Conservation (phyloP, 73 alveolate species). For the Diophrys sp. region DNA sequence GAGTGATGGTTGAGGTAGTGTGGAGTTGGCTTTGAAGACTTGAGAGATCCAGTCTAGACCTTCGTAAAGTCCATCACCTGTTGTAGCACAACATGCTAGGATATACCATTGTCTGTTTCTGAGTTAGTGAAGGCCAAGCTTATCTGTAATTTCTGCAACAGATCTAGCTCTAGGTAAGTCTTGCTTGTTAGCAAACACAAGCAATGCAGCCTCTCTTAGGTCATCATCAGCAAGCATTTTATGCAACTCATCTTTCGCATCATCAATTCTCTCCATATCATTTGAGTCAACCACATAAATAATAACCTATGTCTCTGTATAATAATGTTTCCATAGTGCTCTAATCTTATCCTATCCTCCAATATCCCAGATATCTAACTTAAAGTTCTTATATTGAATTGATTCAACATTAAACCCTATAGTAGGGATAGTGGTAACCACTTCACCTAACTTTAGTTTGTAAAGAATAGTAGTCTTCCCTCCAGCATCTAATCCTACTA, state of each 20-base stretch:
- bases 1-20: no score
- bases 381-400: conserved; percentile 67
- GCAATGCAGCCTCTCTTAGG: conserved; percentile 78
- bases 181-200: no score
- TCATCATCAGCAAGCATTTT: conserved; percentile 81
- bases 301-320: conserved; percentile 87
- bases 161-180: conserved; percentile 41
- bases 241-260: conserved; percentile 78
- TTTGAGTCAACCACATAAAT: conserved; percentile 29
- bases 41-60: conserved; percentile 87
- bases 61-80: conserved; percentile 89
- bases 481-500: conserved; percentile 74
- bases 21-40: neutral
- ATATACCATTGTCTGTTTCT: conserved; percentile 80
- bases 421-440: conserved; percentile 71
- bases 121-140: conserved; percentile 10
- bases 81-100: conserved; percentile 82
- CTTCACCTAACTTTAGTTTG: conserved; percentile 12
- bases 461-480: conserved; percentile 78
- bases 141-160: conserved; percentile 2
- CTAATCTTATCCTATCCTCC: no score
- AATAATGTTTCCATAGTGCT: conserved; percentile 81
- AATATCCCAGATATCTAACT: conserved; percentile 71
- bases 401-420: conserved; percentile 76
- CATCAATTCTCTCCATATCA: conserved; percentile 67